phyloP scores from a whole-genome alignment of 106 monocot genomes.

The Triglochin maritima region DNA sequence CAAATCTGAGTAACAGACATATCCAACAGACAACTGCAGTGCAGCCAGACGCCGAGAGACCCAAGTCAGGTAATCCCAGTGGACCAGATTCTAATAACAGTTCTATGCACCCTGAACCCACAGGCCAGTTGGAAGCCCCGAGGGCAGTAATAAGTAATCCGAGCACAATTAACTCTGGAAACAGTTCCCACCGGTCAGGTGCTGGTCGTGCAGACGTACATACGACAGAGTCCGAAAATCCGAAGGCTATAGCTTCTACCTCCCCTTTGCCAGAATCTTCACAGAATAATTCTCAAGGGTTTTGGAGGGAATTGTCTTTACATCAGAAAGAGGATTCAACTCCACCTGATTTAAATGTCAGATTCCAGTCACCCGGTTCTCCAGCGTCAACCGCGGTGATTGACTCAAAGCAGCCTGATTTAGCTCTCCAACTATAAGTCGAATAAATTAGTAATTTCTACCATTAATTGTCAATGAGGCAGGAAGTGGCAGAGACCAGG shows the following conservation, averaged over 20 bases:
- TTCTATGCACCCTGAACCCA: background rate
- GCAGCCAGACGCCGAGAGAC: conserved; percentile 2
- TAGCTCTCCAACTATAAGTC: conserved; percentile 67
- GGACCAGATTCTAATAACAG: background rate
- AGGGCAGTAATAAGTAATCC: background rate
- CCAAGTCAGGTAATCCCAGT: background rate
- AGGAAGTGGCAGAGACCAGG: no score
- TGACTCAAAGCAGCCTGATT: conserved; percentile 55
- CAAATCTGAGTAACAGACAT: background rate
- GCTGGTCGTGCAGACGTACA: conserved; percentile 1
- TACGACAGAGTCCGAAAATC: background rate
- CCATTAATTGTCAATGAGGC: conserved; percentile 1
- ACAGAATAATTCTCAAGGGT: conserved; percentile 11
- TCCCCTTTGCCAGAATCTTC: background rate
- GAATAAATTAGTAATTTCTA: background rate
- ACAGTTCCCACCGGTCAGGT: background rate
- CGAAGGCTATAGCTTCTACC: background rate
- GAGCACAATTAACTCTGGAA: background rate
- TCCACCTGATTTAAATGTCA: conserved; percentile 46
- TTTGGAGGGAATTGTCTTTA: conserved; percentile 12
- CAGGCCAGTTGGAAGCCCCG: background rate
- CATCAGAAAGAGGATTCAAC: conserved; percentile 15
- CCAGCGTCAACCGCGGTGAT: conserved; percentile 13
- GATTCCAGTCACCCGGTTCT: conserved; percentile 53
- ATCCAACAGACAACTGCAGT: background rate